Evolutionary conservation across 2,329 filamentous ascomycete genomes (phyloP), one percentile per base, ranked within the genome.

Genomic region (Trichoderma afroharzianum): DNA sequence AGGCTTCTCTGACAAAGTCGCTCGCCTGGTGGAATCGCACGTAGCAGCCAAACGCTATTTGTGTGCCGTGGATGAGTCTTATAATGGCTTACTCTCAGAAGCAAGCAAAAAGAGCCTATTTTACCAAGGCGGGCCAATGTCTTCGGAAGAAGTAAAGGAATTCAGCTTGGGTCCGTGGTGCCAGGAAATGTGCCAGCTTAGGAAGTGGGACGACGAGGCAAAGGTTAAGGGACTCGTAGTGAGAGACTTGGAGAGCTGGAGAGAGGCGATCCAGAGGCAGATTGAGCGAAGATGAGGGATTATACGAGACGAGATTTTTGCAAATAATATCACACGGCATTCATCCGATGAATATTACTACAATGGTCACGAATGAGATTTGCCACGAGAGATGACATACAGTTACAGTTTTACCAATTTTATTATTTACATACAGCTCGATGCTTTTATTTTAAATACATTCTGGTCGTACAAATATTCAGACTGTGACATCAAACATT

Each of bases 51-150:
- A 66, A 21, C 43, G 63, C 14, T 66, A 66, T 18, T 15, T 66
- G 21, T 66, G 63, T 11, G 63, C 63, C 5, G 63, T 66, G 28
- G 63, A 66, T 8, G 47, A 39, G 18, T 57, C 47, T 18, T 66
- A 66, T 36, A 66, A 66, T 15, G 30, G 57, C n/a, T 8, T 32
- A 11, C 63, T 66, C 14, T 66, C 63, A 18, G 47, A 66, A 39
- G 47, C 63, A 9, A 66, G 63, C 30, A 66, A 66, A 6, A 66
- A 28, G 32, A 66, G 63, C 8, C 21, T 66, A 9, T 55, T 39
- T 11, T 66, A 66, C 43, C 63, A 66, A 39, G 63, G 63, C 9
- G 63, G 63, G 8, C 63, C 63, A 7, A 66, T 66, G 63, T 57
- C 63, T 8, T 8, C 21, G 4, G 63, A 66, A 12, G 63, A 66